phyloP scores from a whole-genome alignment of 2,329 filamentous ascomycete species.

The Talaromyces funiculosus region DNA sequence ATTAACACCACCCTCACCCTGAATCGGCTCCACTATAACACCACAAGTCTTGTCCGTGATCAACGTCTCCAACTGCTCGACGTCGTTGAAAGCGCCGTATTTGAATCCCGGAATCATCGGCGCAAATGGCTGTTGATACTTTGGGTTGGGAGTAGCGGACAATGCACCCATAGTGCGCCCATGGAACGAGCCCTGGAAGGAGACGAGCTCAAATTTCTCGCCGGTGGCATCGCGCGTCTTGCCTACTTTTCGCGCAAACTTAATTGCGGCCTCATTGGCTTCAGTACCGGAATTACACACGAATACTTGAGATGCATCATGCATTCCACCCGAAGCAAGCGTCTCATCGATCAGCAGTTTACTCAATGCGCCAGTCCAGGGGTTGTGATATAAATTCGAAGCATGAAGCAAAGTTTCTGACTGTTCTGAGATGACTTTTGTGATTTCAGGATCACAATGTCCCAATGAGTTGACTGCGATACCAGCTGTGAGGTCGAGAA shows the following conservation, averaged over 20 bases:
- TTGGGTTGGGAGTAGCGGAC: constrained; percentile 95
- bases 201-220: constrained; percentile 76
- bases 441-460: constrained; percentile 77
- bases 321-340: constrained; percentile 71
- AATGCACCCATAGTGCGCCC: constrained; percentile 92
- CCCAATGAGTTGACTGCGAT: constrained; percentile 94
- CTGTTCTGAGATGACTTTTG: constrained; percentile 71
- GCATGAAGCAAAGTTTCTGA: constrained; percentile 77
- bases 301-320: constrained; percentile 73
- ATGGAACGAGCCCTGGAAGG: constrained; percentile 89
- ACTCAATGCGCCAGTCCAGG: constrained; percentile 86
- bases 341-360: constrained; percentile 81
- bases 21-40: constrained; percentile 94
- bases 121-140: constrained; percentile 91
- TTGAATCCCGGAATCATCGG: constrained; percentile 94
- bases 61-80: constrained; percentile 62
- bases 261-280: constrained; percentile 96
- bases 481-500: constrained; percentile 90
- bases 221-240: constrained; percentile 67
- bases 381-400: constrained; percentile 96
- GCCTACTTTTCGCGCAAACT: constrained; percentile 89
- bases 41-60: constrained; percentile 84
- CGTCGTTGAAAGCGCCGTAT: constrained; percentile 80
- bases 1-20: constrained; percentile 91
- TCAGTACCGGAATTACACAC: constrained; percentile 95